These are phyloP conservation scores for Fusarium nurragi DNA, from an alignment of 2,329 filamentous ascomycete species.

Conservation along the genomic window DNA sequence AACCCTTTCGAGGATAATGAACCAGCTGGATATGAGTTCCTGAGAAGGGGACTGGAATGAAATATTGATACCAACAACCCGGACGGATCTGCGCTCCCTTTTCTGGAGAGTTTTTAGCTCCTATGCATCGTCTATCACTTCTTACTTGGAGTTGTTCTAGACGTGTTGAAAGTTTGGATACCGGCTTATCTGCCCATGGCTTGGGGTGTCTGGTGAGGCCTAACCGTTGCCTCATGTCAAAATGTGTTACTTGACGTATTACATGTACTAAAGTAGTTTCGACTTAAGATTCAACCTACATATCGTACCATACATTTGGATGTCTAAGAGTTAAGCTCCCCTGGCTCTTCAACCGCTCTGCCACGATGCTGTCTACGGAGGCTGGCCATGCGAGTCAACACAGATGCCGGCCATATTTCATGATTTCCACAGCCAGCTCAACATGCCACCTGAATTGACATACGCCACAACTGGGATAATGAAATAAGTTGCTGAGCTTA, in stretches of 20 bases:
- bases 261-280: conserved; percentile 14
- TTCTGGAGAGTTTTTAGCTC: conserved; percentile 15
- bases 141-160: not conserved
- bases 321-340: not conserved
- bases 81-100: conserved; percentile 34
- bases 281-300: conserved; percentile 21
- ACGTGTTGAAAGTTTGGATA: conserved; percentile 13
- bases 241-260: conserved; percentile 8
- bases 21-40: conserved; percentile 28
- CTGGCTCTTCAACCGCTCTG: too few species aligned
- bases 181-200: conserved; percentile 3
- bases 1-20: conserved; percentile 15
- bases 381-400: too few species aligned
- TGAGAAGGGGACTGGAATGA: conserved; percentile 24
- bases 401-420: too few species aligned
- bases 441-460: too few species aligned
- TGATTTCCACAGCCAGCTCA: too few species aligned
- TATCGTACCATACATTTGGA: not conserved
- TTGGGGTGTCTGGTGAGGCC: not conserved
- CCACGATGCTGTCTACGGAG: too few species aligned
- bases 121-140: not conserved
- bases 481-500: too few species aligned
- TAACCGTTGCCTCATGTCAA: not conserved
- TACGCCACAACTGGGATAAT: too few species aligned
- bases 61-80: conserved; percentile 42